phyloP scores from a whole-genome alignment of 306 rosid species.

The Begonia peltatifolia region DNA sequence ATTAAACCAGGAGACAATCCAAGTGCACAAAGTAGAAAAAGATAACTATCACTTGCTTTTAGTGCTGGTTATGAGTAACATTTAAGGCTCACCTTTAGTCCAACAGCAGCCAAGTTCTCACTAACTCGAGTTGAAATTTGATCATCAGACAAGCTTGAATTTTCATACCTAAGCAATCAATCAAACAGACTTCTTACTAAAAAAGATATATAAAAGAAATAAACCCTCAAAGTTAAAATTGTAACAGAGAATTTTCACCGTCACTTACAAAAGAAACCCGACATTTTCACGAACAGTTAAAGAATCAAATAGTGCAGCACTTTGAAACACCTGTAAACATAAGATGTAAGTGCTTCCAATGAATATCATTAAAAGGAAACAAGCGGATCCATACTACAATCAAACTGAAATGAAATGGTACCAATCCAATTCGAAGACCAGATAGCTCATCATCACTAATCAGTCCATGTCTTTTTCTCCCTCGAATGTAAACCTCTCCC shows the following conservation, averaged over 20 bases:
- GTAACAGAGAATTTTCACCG: conserved; percentile 4
- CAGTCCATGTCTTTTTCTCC: conserved; percentile 73
- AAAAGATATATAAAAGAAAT: conserved; percentile 9
- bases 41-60: conserved; percentile 3
- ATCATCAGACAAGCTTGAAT: conserved; percentile 63
- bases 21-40: background rate
- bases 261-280: conserved; percentile 93
- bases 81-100: conserved; percentile 52
- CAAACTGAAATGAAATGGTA: conserved; percentile 14
- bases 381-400: conserved; percentile 1
- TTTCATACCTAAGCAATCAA: conserved; percentile 52
- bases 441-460: conserved; percentile 79
- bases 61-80: conserved; percentile 6
- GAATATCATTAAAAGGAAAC: conserved; percentile 1
- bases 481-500: conserved; percentile 93
- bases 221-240: too few relatives aligned
- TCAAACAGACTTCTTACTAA: background rate
- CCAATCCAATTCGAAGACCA: conserved; percentile 91
- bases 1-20: background rate
- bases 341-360: conserved; percentile 3
- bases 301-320: conserved; percentile 99
- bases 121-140: conserved; percentile 69
- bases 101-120: conserved; percentile 86
- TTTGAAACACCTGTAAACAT: conserved; percentile 78
- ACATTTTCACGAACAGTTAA: conserved; percentile 93